phyloP scores from a whole-genome alignment of 83 land plant species.

The Thuja plicata region DNA sequence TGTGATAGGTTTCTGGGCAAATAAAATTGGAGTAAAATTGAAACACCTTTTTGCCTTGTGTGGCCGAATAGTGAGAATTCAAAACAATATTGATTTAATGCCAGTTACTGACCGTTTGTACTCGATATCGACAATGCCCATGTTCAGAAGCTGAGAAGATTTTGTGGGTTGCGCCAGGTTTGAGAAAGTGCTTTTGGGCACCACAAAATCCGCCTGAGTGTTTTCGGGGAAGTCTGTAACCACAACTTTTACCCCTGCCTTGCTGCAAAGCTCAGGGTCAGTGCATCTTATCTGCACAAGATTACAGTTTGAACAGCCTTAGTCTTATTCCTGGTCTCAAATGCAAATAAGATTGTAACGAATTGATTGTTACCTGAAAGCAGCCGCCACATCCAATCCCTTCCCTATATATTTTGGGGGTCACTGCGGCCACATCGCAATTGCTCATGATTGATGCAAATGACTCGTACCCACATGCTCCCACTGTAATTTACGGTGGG shows the following conservation, averaged over 20 bases:
- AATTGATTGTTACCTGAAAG: conserved; percentile 34
- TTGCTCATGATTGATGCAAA: conserved; percentile 37
- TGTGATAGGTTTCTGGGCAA: no score
- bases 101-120: conserved; percentile 27
- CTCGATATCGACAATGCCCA: conserved; percentile 44
- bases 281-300: conserved; percentile 55
- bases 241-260: conserved; percentile 39
- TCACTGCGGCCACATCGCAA: conserved; percentile 49
- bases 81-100: no score
- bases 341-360: neutral
- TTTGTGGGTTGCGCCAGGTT: conserved; percentile 21
- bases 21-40: no score
- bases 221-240: conserved; percentile 29
- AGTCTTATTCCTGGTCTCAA: neutral
- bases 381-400: conserved; percentile 68
- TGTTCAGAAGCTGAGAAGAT: conserved; percentile 13
- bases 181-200: conserved; percentile 30
- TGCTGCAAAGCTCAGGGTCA: conserved; percentile 33
- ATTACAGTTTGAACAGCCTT: neutral
- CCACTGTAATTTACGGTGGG: neutral
- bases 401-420: conserved; percentile 39
- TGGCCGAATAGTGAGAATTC: no score
- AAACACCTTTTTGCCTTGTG: no score
- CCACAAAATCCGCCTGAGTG: neutral
- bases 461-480: conserved; percentile 45